These are phyloP conservation scores for Neurospora intermedia DNA, from an alignment of 495 filamentous ascomycete genomes.

Conservation along the genomic window DNA sequence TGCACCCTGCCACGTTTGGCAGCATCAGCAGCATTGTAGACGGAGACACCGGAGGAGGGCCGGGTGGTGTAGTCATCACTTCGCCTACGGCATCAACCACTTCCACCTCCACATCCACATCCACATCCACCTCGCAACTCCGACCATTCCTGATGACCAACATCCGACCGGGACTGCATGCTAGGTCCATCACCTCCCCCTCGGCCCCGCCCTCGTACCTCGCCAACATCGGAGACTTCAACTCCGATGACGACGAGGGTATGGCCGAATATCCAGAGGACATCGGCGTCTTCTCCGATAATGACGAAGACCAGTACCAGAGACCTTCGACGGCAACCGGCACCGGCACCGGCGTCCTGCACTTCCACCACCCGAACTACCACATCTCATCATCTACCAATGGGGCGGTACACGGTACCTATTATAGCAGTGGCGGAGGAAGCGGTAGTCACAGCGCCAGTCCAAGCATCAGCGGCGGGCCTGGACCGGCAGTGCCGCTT, in stretches of 20 bases:
- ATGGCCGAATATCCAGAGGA: conserved; percentile 32
- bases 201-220: conserved; percentile 46
- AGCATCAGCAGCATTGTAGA: conserved; percentile 14
- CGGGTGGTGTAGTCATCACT: background rate
- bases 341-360: background rate
- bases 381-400: background rate
- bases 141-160: background rate
- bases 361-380: background rate
- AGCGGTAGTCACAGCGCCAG: conserved; percentile 12
- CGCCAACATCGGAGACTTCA: conserved; percentile 44
- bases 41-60: conserved; percentile 44
- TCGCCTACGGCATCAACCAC: conserved; percentile 4
- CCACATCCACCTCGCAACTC: background rate
- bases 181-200: conserved; percentile 65
- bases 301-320: conserved; percentile 35
- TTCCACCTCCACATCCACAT: conserved; percentile 3
- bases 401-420: background rate
- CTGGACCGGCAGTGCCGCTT: background rate
- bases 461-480: background rate
- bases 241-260: conserved; percentile 31
- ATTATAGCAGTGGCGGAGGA: conserved; percentile 18
- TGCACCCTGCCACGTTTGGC: background rate
- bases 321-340: background rate
- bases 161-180: conserved; percentile 47
- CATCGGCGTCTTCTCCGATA: conserved; percentile 36